A percentile compares a stretch with the other conserved stretches of the same genome.
phyloP scores from a whole-genome alignment of 768 basidiomycete species.

The Daedalea quercina region DNA sequence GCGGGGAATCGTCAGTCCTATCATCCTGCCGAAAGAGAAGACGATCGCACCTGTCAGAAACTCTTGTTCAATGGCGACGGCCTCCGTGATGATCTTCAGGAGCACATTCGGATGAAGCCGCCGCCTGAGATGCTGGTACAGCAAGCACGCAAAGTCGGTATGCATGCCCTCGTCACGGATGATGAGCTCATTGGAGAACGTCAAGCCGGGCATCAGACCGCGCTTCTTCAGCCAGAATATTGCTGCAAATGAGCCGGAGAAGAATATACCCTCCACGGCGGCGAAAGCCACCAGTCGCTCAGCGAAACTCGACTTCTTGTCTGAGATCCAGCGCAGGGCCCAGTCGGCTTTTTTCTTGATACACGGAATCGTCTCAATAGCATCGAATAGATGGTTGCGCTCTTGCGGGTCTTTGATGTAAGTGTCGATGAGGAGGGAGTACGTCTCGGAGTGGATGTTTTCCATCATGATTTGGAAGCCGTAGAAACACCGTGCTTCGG shows the following conservation, averaged over 20 bases:
- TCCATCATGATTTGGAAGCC: slow-evolving; percentile 99
- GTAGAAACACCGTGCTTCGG: slow-evolving; percentile 94
- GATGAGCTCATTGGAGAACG: slow-evolving; percentile 96
- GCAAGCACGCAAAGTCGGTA: slow-evolving; percentile 90
- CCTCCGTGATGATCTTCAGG: slow-evolving; percentile 65
- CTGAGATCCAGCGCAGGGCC: slow-evolving; percentile 90
- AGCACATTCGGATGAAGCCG: slow-evolving; percentile 80
- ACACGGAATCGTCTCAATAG: slow-evolving; percentile 90
- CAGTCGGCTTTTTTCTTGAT: slow-evolving; percentile 92
- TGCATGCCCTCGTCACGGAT: slow-evolving; percentile 95
- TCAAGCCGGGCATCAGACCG: slow-evolving; percentile 94
- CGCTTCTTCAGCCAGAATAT: slow-evolving; percentile 98
- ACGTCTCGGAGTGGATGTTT: slow-evolving; percentile 95
- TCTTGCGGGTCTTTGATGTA: slow-evolving; percentile 80
- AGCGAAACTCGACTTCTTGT: slow-evolving; percentile 72
- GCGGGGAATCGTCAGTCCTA: neutral
- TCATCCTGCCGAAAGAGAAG: neutral
- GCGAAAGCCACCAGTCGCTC: slow-evolving; percentile 92
- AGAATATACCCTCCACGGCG: slow-evolving; percentile 95
- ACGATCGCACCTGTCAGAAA: slow-evolving; percentile 62
- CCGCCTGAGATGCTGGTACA: slow-evolving; percentile 76
- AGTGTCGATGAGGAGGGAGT: slow-evolving; percentile 91
- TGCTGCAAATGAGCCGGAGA: slow-evolving; percentile 88
- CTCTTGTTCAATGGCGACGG: slow-evolving; percentile 81
- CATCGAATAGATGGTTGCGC: slow-evolving; percentile 82